Evolutionary conservation across 257 asterid genomes (phyloP).

Genomic region (Solanum lignicaule): DNA sequence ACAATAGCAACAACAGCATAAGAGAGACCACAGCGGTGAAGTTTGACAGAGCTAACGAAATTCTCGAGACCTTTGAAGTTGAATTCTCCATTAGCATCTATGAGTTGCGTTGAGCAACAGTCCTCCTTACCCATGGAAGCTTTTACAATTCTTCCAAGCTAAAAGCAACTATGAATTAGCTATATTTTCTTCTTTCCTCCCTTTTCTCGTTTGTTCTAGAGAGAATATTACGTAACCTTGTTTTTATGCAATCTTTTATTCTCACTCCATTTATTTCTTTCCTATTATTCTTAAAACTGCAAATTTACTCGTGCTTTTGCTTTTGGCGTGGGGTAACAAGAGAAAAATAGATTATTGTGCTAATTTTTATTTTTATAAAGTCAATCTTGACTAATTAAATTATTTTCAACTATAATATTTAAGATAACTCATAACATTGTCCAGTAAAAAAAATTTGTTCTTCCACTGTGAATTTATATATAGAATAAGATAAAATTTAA

Average conservation of each 20-base stretch:
- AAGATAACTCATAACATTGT: too few species aligned
- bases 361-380: too few species aligned
- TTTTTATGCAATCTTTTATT: background rate
- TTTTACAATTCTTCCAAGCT: background rate
- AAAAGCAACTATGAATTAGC: background rate
- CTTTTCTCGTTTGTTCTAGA: background rate
- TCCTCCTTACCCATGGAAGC: background rate
- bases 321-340: too few species aligned
- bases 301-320: background rate
- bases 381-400: background rate
- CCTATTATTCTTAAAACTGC: background rate
- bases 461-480: too few species aligned
- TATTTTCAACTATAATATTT: background rate
- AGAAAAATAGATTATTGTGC: background rate
- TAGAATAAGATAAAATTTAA: background rate
- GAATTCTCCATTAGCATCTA: conserved; percentile 34
- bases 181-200: background rate
- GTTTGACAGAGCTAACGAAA: conserved; percentile 20
- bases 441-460: too few species aligned
- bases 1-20: conserved; percentile 76
- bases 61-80: conserved; percentile 19
- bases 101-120: conserved; percentile 26
- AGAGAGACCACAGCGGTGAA: conserved; percentile 46
- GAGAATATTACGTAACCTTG: background rate
- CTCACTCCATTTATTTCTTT: background rate